A percentile compares a stretch with the other conserved stretches of the same genome.
phyloP scores from a whole-genome alignment of 2,329 filamentous ascomycete species.

The Biscogniauxia marginata region DNA sequence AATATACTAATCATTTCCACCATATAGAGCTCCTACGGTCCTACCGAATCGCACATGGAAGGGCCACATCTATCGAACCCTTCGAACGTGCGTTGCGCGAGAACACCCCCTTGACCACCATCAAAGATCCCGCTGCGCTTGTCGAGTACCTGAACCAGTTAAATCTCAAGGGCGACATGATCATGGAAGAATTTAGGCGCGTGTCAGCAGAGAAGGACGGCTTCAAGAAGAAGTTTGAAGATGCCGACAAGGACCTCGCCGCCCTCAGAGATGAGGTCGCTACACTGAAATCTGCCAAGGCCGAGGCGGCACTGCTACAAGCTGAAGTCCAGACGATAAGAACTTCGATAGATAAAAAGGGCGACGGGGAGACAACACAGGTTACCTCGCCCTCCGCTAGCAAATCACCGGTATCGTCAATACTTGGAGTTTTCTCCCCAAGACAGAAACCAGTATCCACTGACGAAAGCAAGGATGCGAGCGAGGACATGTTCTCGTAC shows the following conservation, averaged over 20 bases:
- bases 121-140: constrained; percentile 78
- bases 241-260: constrained; percentile 61
- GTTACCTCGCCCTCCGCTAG: constrained; percentile 27
- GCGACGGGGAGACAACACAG: constrained; percentile 23
- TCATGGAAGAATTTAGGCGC: constrained; percentile 88
- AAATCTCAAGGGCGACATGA: constrained; percentile 84
- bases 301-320: constrained; percentile 13
- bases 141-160: constrained; percentile 89
- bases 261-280: constrained; percentile 64
- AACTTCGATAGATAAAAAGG: constrained; percentile 31
- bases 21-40: constrained; percentile 77
- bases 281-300: constrained; percentile 39
- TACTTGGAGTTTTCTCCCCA: constrained; percentile 49
- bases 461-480: constrained; percentile 36
- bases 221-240: constrained; percentile 73
- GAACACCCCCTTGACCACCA: constrained; percentile 86
- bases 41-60: constrained; percentile 86
- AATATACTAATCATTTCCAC: constrained; percentile 7
- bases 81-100: constrained; percentile 91
- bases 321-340: constrained; percentile 10
- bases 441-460: constrained; percentile 41
- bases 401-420: constrained; percentile 49
- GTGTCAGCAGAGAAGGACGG: constrained; percentile 80
- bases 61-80: constrained; percentile 83
- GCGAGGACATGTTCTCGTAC: constrained; percentile 86